Evolutionary conservation across 148 eudicot species (phyloP), one percentile per base, ranked within the genome.

Genomic region (Rhododendron ferrugineum): DNA sequence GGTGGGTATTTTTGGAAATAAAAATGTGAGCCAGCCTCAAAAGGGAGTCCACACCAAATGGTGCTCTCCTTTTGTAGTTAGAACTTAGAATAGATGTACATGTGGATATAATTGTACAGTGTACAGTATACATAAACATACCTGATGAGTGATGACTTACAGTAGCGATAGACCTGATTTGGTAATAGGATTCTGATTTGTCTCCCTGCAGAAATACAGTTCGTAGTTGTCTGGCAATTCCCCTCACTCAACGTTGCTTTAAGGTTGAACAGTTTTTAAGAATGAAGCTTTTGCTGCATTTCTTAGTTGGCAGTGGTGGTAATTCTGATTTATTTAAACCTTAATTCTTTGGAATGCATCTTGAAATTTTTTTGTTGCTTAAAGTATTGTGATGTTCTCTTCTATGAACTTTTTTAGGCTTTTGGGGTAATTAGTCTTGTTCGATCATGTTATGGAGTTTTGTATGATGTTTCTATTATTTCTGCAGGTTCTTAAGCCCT

Each of bases 401-500:
- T 76, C 22, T 76, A 76, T 76, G 26, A 37, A 2, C 32, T 58
- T 23, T 82, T 75, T 87, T 32, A 50, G 37, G 11, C 26, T 50
- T 87, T 79, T 2, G 3, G 40, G 80, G 11, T 56, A 56, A 4
- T 10, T 42, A 30, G 32, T 80, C 73, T 64, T 80, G 10, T 11
- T 52, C 3, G 16, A 84, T n/a, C 82, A 22, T 60, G 40, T 36
- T 50, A 30, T 68, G 56, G 75, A 78, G 80, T 74, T 44, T 56
- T 2, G 60, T 68, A 64, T 30, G 6, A 44, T 54, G 66, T 75
- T 72, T 54, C 36, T 85, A 52, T 78, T 70, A 26, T 73, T 84
- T 54, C 36, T 86, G 79, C 88, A 97, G 99, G 98, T 95, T 85
- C 85, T 87, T 34, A 97, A 95, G 95, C 98, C 99, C 79, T 79